These are phyloP conservation scores for Dittrichia graveolens DNA, from an alignment of 129 eudicot genomes.

Conservation along the genomic window DNA sequence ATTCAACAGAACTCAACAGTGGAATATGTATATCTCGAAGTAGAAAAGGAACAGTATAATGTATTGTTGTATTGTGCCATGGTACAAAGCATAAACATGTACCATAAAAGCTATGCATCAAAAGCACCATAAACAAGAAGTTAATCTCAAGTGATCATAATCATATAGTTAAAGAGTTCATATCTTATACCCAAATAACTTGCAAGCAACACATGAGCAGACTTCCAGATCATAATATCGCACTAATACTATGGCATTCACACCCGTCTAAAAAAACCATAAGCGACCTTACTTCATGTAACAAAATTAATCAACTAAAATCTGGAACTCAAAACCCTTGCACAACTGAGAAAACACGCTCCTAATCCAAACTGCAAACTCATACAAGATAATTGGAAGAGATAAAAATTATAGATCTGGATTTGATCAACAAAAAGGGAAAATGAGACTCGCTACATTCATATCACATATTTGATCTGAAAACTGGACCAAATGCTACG, in stretches of 20 bases:
- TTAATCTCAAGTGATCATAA: slow-evolving; percentile 9
- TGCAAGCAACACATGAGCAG: slow-evolving; percentile 19
- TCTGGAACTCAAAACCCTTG: slow-evolving; percentile 13
- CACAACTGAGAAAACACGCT: not conserved
- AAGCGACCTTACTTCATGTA: too few relatives aligned
- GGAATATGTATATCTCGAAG: not conserved
- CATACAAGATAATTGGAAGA: slow-evolving; percentile 17
- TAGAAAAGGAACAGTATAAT: not conserved
- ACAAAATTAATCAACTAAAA: slow-evolving; percentile 10
- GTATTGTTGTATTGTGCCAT: not conserved
- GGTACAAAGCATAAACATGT: not conserved
- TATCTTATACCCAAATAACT: slow-evolving; percentile 11
- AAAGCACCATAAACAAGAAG: slow-evolving; percentile 15
- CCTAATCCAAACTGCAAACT: slow-evolving; percentile 17
- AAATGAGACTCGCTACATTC: slow-evolving; percentile 6
- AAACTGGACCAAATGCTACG: not conserved
- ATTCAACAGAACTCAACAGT: slow-evolving; percentile 8
- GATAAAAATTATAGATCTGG: slow-evolving; percentile 30
- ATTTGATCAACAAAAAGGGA: not conserved
- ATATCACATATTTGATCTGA: slow-evolving; percentile 35
- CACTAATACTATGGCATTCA: slow-evolving; percentile 3
- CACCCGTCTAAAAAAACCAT: not conserved
- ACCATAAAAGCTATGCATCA: slow-evolving; percentile 9
- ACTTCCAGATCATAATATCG: slow-evolving; percentile 20
- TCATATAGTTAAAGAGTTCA: not conserved